Conservation (phyloP, 1,284 basidiomycete species). For the Naganishia cerealis region DNA sequence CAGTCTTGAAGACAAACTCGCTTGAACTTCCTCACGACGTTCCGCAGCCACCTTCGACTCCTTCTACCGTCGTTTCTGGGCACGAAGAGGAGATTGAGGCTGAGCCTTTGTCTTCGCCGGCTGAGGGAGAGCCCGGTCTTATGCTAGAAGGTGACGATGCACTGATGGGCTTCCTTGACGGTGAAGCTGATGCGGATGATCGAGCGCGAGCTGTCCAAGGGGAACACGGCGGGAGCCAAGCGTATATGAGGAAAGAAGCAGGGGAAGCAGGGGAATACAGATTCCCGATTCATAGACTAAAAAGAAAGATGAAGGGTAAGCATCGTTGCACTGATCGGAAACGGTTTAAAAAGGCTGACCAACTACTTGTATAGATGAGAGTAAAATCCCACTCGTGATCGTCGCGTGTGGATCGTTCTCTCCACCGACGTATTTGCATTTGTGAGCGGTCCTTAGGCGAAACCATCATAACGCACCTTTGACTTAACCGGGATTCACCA, state of each 20-base stretch:
- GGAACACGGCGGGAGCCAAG: conserved; percentile 44
- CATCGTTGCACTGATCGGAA: conserved; percentile 4
- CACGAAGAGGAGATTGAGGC: conserved; percentile 25
- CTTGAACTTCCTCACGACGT: neutral
- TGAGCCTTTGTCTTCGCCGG: conserved; percentile 3
- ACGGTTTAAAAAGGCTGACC: neutral
- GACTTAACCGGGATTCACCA: neutral
- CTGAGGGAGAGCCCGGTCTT: neutral
- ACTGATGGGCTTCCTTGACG: conserved; percentile 49
- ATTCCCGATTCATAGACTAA: conserved; percentile 54
- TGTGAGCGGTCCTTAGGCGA: conserved; percentile 41
- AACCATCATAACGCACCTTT: neutral
- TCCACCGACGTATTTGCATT: conserved; percentile 60
- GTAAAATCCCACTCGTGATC: conserved; percentile 56
- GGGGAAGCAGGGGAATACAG: conserved; percentile 46
- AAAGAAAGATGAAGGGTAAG: conserved; percentile 55
- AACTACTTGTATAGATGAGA: conserved; percentile 47
- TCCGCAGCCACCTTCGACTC: conserved; percentile 8
- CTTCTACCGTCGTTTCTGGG: conserved; percentile 18
- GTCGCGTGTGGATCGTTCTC: conserved; percentile 62
- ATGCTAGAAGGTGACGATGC: conserved; percentile 37
- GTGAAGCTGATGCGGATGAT: conserved; percentile 52
- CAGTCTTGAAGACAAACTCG: neutral
- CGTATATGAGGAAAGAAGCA: conserved; percentile 45
- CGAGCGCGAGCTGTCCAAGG: conserved; percentile 42